These are phyloP conservation scores for Ophiobolus disseminans DNA, from an alignment of 2,329 filamentous ascomycete species.

Conservation along the genomic window DNA sequence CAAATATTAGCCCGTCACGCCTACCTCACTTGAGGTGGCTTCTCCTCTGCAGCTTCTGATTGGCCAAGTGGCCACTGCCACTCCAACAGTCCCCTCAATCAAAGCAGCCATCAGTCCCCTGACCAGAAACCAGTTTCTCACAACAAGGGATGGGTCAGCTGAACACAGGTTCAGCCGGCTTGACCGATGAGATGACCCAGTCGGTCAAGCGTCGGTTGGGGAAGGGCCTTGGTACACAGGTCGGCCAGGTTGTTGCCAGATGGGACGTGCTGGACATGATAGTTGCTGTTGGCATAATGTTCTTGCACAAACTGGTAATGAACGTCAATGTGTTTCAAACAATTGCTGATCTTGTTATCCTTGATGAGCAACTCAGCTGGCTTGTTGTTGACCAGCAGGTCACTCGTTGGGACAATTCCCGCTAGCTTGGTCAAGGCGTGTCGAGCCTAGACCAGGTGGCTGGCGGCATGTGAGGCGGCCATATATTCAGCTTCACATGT, in stretches of 20 bases:
- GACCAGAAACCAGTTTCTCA: neutral
- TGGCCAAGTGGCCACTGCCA: too few species aligned
- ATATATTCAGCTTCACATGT: conserved; percentile 29
- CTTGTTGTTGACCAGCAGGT: conserved; percentile 10
- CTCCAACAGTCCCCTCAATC: conserved; percentile 7
- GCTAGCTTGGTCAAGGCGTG: conserved; percentile 5
- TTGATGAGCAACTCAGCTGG: conserved; percentile 6
- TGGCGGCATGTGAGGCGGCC: conserved; percentile 8
- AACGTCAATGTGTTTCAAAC: conserved; percentile 11
- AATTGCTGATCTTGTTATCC: conserved; percentile 1
- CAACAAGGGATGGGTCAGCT: neutral
- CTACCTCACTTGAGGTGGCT: too few species aligned
- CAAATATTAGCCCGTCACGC: too few species aligned
- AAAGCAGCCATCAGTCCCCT: neutral
- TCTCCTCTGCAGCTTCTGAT: too few species aligned
- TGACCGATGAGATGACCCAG: neutral
- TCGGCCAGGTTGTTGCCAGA: conserved; percentile 5
- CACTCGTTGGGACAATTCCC: neutral
- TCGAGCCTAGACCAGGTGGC: conserved; percentile 7
- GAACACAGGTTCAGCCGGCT: neutral
- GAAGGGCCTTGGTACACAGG: conserved; percentile 8
- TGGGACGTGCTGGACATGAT: neutral
- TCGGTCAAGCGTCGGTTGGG: neutral
- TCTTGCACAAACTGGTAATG: conserved; percentile 9
- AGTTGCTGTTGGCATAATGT: neutral